phyloP scores from a whole-genome alignment of 139 green algal species.

The Chlamydomonas sp. region DNA sequence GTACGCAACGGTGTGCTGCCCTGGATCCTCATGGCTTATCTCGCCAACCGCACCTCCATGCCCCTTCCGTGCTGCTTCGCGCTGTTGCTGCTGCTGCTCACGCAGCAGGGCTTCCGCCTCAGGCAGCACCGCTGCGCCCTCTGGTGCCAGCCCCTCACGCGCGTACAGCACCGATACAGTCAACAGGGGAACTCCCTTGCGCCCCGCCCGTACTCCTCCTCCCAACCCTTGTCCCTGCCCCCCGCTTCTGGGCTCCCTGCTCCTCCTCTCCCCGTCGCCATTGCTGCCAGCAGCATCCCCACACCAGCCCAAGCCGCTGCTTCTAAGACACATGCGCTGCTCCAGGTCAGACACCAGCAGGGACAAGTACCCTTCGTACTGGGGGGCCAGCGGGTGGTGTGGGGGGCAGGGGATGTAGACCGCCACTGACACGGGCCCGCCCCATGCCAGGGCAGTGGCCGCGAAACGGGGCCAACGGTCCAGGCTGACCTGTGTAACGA shows the following conservation, averaged over 20 bases:
- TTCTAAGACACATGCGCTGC: too few species aligned
- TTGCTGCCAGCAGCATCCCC: not conserved
- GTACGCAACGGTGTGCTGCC: not conserved
- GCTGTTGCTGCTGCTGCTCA: too few species aligned
- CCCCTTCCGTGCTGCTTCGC: too few species aligned
- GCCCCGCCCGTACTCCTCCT: too few species aligned
- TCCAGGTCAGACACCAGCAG: not conserved
- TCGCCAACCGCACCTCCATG: too few species aligned
- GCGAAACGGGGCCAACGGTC: conserved; percentile 40
- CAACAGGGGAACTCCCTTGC: not conserved
- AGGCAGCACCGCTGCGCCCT: conserved; percentile 1
- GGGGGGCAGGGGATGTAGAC: conserved; percentile 41
- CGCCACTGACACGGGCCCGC: conserved; percentile 39
- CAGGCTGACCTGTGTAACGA: conserved; percentile 19
- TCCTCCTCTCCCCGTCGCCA: not conserved
- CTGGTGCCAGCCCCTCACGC: not conserved
- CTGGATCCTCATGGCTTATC: not conserved
- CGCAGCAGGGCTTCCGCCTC: not conserved
- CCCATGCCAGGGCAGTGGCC: conserved; percentile 39
- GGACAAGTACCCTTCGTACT: not conserved
- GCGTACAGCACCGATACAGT: not conserved
- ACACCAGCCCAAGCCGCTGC: not conserved
- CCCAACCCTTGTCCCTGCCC: too few species aligned
- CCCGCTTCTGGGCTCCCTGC: not conserved
- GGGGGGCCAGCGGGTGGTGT: not conserved